These are phyloP conservation scores for Xerophyta viscosa DNA, from an alignment of 106 monocot species.

Conservation along the genomic window DNA sequence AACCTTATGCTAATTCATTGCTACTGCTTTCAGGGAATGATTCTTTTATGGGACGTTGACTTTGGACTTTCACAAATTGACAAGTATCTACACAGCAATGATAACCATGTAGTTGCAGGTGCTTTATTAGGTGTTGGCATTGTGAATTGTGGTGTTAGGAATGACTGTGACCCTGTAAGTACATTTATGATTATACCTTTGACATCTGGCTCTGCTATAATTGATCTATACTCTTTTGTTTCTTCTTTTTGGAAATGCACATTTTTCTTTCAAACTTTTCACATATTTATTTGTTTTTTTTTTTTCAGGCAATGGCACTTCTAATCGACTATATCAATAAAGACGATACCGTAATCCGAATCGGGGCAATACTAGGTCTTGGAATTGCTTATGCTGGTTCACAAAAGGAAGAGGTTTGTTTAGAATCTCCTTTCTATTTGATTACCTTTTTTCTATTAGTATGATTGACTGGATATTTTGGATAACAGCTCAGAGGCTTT, in stretches of 20 bases:
- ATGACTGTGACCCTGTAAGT: slow-evolving; percentile 93
- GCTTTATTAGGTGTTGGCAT: slow-evolving; percentile 95
- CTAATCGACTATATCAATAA: slow-evolving; percentile 70
- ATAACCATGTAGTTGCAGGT: slow-evolving; percentile 89
- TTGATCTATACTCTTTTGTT: too few relatives aligned
- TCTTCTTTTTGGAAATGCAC: too few relatives aligned
- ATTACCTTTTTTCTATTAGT: background rate
- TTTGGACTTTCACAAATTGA: slow-evolving; percentile 90
- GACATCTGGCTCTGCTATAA: background rate
- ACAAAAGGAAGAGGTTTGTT: slow-evolving; percentile 79
- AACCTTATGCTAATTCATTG: background rate
- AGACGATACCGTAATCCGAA: slow-evolving; percentile 71
- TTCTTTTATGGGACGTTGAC: slow-evolving; percentile 95
- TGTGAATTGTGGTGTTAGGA: slow-evolving; percentile 86
- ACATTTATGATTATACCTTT: background rate
- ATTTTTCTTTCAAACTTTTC: too few relatives aligned
- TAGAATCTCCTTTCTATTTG: background rate
- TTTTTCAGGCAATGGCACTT: slow-evolving; percentile 73
- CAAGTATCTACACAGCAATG: slow-evolving; percentile 85
- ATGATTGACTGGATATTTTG: slow-evolving; percentile 5
- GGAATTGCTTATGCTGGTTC: slow-evolving; percentile 98
- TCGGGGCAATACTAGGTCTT: slow-evolving; percentile 96
- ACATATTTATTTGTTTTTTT: slow-evolving; percentile 1
- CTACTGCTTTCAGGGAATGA: slow-evolving; percentile 67
- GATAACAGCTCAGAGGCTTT: slow-evolving; percentile 48